Evolutionary conservation across 2,329 filamentous ascomycete species (phyloP).

Genomic region (Annulohypoxylon truncatum): DNA sequence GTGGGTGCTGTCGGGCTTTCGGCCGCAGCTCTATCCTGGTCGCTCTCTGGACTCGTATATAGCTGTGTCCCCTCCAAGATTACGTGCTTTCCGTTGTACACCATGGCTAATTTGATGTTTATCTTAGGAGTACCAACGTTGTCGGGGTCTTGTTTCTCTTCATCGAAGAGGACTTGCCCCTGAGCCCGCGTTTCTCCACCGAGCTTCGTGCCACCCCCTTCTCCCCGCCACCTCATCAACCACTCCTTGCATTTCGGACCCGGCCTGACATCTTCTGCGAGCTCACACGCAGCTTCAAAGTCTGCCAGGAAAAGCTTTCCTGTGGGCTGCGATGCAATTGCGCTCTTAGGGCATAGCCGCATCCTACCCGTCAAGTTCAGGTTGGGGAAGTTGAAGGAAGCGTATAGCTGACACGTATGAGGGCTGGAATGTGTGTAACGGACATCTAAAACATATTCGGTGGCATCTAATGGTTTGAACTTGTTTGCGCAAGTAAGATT

Average conservation of each 20-base stretch:
- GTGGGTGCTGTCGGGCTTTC: not conserved
- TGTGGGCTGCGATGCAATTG: conserved; percentile 2
- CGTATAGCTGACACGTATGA: conserved; percentile 20
- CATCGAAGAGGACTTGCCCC: conserved; percentile 23
- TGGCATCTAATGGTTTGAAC: conserved; percentile 21
- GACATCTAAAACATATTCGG: conserved; percentile 23
- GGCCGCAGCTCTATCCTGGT: not conserved
- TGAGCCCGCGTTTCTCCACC: conserved; percentile 26
- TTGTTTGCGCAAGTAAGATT: conserved; percentile 16
- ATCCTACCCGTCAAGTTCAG: conserved; percentile 17
- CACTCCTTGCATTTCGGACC: conserved; percentile 26
- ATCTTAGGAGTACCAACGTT: not conserved
- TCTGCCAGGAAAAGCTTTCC: conserved; percentile 10
- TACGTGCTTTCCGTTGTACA: conserved; percentile 19
- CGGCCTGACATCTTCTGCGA: conserved; percentile 20
- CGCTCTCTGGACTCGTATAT: conserved; percentile 5
- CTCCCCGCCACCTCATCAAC: conserved; percentile 29
- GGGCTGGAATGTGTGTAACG: conserved; percentile 23
- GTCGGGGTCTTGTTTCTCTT: not conserved
- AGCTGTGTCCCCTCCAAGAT: conserved; percentile 12
- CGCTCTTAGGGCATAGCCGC: conserved; percentile 20
- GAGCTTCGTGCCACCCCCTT: not conserved
- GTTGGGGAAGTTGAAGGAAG: conserved; percentile 25
- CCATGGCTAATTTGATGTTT: conserved; percentile 17
- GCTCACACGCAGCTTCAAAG: conserved; percentile 26